Percentiles rank a stretch among this genome's conserved stretches.
Conservation (phyloP, 2,329 filamentous ascomycete genomes). For the Dactylellina drechsleri region DNA sequence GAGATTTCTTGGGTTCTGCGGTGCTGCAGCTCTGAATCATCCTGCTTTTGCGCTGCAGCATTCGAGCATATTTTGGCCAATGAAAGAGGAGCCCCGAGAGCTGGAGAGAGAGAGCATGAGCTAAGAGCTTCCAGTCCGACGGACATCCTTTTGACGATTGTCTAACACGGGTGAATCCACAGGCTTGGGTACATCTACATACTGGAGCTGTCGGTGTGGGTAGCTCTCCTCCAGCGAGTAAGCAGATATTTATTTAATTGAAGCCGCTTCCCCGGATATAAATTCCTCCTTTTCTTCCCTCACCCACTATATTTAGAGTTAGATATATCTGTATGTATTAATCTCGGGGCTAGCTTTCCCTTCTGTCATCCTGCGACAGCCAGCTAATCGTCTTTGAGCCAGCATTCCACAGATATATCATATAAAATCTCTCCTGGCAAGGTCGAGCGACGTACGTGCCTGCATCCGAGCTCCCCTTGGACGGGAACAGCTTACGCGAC, state of each 20-base stretch:
- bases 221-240: not conserved
- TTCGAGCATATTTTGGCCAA: too few relatives aligned
- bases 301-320: too few relatives aligned
- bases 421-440: constrained; percentile 9
- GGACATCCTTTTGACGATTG: too few relatives aligned
- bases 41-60: constrained; percentile 10
- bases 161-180: too few relatives aligned
- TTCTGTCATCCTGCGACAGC: too few relatives aligned
- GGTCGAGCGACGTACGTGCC: constrained; percentile 44
- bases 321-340: not conserved
- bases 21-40: constrained; percentile 54
- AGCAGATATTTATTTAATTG: too few relatives aligned
- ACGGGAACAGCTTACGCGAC: constrained; percentile 52
- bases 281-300: too few relatives aligned
- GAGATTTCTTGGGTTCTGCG: constrained; percentile 22
- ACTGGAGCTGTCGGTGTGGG: not conserved
- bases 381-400: too few relatives aligned
- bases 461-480: constrained; percentile 51
- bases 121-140: constrained; percentile 16
- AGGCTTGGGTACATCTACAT: too few relatives aligned
- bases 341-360: not conserved
- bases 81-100: not conserved
- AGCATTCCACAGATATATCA: too few relatives aligned
- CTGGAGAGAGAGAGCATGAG: constrained; percentile 5
- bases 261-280: too few relatives aligned